These are phyloP conservation scores for Pythium phragmiticola DNA, from an alignment of 352 stramenopile species.

Conservation along the genomic window DNA sequence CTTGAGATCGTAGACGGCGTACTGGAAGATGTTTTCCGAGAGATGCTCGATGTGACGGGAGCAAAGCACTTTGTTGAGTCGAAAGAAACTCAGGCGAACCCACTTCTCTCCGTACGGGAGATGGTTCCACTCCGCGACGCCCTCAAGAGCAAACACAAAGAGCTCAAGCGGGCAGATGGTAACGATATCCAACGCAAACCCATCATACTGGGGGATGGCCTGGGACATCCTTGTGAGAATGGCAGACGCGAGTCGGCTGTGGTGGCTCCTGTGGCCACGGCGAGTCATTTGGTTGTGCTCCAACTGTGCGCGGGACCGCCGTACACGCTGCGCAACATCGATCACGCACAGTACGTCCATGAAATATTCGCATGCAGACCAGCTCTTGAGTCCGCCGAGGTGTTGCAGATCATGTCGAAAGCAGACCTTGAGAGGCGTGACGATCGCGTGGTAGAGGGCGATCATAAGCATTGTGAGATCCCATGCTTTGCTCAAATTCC, in stretches of 20 bases:
- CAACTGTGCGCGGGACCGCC: conserved; percentile 13
- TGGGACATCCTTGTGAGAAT: not conserved
- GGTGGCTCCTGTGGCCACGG: conserved; percentile 3
- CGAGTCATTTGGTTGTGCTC: conserved; percentile 6
- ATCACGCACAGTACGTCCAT: conserved; percentile 48
- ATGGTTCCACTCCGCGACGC: conserved; percentile 6
- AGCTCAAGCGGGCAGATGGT: conserved; percentile 56
- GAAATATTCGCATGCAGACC: conserved; percentile 53
- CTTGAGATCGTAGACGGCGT: conserved; percentile 55
- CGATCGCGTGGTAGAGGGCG: conserved; percentile 41
- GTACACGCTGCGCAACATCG: conserved; percentile 44
- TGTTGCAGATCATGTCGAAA: conserved; percentile 45
- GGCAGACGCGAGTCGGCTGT: not conserved
- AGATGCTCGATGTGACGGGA: conserved; percentile 35
- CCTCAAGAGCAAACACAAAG: conserved; percentile 22
- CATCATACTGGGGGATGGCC: conserved; percentile 22
- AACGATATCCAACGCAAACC: conserved; percentile 37
- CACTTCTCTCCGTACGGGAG: conserved; percentile 37
- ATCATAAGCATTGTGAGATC: conserved; percentile 49
- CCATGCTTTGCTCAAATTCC: conserved; percentile 41
- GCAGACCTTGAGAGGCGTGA: conserved; percentile 56
- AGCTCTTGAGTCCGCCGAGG: conserved; percentile 31
- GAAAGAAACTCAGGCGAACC: conserved; percentile 42
- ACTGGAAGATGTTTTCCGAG: conserved; percentile 57
- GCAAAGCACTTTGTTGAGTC: conserved; percentile 58